Evolutionary conservation across 78 protist species (phyloP).

Genomic region (Polysphondylium violaceum): DNA sequence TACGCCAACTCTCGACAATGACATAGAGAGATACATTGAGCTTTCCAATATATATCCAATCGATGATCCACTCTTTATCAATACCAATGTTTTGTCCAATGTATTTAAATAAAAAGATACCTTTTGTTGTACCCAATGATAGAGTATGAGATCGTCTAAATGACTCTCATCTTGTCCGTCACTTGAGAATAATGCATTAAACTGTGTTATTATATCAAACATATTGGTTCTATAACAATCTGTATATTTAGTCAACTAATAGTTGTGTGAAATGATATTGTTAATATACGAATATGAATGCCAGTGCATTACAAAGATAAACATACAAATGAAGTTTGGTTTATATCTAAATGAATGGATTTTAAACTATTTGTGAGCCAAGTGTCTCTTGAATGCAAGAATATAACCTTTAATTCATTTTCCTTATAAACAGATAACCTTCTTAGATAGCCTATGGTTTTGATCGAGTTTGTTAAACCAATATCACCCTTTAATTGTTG

Average conservation of each 20-base stretch:
- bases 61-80: slow-evolving; percentile 41
- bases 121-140: slow-evolving; percentile 61
- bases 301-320: not conserved
- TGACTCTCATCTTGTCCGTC: slow-evolving; percentile 43
- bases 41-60: slow-evolving; percentile 56
- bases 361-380: slow-evolving; percentile 59
- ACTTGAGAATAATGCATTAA: slow-evolving; percentile 70
- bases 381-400: slow-evolving; percentile 57
- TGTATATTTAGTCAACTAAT: slow-evolving; percentile 67
- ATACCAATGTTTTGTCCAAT: slow-evolving; percentile 31
- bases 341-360: slow-evolving; percentile 22
- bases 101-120: not conserved
- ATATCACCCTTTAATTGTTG: slow-evolving; percentile 38
- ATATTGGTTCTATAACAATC: slow-evolving; percentile 71
- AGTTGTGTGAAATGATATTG: not conserved
- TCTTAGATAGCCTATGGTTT: slow-evolving; percentile 54
- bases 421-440: slow-evolving; percentile 50
- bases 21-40: slow-evolving; percentile 72
- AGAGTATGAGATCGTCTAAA: slow-evolving; percentile 55
- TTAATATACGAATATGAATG: not conserved
- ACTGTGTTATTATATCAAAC: slow-evolving; percentile 69
- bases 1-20: slow-evolving; percentile 76
- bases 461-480: slow-evolving; percentile 47
- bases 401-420: slow-evolving; percentile 54
- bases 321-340: slow-evolving; percentile 46